phyloP scores from a whole-genome alignment of 2,329 filamentous ascomycete genomes.

The Diaporthe citrichinensis region DNA sequence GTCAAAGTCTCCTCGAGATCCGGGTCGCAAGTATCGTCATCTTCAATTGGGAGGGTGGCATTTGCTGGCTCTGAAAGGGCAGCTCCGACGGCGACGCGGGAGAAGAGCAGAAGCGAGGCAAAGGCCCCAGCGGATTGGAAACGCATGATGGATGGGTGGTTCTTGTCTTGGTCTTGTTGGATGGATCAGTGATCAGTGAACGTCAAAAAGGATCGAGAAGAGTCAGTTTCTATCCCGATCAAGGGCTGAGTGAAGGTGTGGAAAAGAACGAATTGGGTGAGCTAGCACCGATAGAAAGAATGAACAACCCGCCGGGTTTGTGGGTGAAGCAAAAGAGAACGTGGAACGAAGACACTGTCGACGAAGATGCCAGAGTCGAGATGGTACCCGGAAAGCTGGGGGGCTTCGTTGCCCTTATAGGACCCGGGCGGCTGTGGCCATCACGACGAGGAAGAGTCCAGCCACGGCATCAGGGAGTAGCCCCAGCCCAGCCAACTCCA shows the following conservation, averaged over 20 bases:
- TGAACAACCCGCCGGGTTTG: constrained; percentile 39
- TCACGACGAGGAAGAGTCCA: not conserved
- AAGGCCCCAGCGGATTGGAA: constrained; percentile 36
- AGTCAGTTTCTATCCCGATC: constrained; percentile 7
- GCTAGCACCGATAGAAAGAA: constrained; percentile 41
- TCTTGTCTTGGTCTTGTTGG: not conserved
- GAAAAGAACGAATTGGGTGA: constrained; percentile 40
- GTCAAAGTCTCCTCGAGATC: constrained; percentile 35
- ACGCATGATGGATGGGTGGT: constrained; percentile 26
- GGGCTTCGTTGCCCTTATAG: constrained; percentile 20
- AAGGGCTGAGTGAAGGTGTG: constrained; percentile 9
- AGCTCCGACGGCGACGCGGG: constrained; percentile 36
- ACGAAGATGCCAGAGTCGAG: constrained; percentile 37
- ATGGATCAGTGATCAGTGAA: not conserved
- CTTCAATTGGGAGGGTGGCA: constrained; percentile 4
- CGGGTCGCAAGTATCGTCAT: constrained; percentile 37
- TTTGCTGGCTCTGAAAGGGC: constrained; percentile 25
- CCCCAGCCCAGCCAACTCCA: not conserved
- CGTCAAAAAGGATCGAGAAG: not conserved
- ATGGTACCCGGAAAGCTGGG: not conserved
- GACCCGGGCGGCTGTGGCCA: not conserved
- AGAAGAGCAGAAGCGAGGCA: constrained; percentile 39
- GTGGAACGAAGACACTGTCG: constrained; percentile 29
- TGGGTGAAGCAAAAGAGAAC: constrained; percentile 27
- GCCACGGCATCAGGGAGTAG: not conserved